Percentiles rank a stretch among this genome's conserved stretches.
Evolutionary conservation across 768 basidiomycete species (phyloP).

Genomic region (Neoboletus subvelutipes): DNA sequence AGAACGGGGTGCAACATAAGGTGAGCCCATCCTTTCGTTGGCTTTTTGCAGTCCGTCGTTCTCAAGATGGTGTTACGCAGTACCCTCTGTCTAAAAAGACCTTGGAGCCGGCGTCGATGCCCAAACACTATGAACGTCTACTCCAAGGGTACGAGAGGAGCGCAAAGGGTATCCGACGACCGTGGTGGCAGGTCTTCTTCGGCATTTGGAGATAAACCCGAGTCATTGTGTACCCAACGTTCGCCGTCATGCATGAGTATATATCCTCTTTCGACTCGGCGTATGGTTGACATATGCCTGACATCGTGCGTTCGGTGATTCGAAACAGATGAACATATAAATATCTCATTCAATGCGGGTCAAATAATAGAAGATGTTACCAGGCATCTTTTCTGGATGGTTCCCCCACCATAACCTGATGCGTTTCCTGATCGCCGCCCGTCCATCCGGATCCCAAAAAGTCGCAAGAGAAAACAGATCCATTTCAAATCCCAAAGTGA

Average conservation of each 20-base stretch:
- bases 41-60: not conserved
- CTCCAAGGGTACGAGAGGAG: slow-evolving; percentile 75
- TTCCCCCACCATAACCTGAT: not conserved
- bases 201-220: slow-evolving; percentile 52
- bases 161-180: slow-evolving; percentile 69
- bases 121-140: slow-evolving; percentile 70
- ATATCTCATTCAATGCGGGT: not conserved
- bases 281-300: no score
- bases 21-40: slow-evolving; percentile 34
- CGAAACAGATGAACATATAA: slow-evolving; percentile 6
- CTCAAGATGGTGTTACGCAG: slow-evolving; percentile 38
- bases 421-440: not conserved
- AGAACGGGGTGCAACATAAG: slow-evolving; percentile 57
- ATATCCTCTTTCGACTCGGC: no score
- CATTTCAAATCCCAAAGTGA: not conserved
- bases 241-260: not conserved
- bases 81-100: slow-evolving; percentile 65
- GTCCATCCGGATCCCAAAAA: not conserved
- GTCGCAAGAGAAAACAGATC: not conserved
- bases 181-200: slow-evolving; percentile 85
- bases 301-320: not conserved
- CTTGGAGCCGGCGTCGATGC: slow-evolving; percentile 67
- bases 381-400: not conserved
- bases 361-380: not conserved
- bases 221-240: not conserved